phyloP scores from a whole-genome alignment of 140 eudicot species.

The Ambrosia hybrid region DNA sequence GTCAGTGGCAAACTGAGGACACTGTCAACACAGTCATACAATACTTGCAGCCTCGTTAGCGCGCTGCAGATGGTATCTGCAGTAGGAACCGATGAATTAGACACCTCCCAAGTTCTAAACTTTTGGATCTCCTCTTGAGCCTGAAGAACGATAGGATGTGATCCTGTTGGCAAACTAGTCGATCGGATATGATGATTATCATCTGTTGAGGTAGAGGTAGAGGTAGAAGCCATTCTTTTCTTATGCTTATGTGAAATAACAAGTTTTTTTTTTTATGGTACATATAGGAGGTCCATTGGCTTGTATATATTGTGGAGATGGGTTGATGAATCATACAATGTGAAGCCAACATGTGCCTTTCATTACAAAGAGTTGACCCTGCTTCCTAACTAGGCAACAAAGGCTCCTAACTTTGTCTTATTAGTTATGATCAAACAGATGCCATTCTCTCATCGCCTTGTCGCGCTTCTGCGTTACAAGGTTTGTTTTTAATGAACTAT shows the following conservation, averaged over 20 bases:
- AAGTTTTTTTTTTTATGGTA: not conserved
- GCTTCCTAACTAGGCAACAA: conserved; percentile 12
- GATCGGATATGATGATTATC: conserved; percentile 16
- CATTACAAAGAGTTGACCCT: conserved; percentile 12
- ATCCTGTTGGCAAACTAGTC: conserved; percentile 2
- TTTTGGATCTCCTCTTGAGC: not conserved
- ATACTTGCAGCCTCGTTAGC: too few relatives aligned
- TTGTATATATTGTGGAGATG: not conserved
- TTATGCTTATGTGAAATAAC: not conserved
- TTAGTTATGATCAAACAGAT: conserved; percentile 4
- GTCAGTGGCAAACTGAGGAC: too few relatives aligned
- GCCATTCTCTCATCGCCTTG: not conserved
- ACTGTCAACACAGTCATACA: too few relatives aligned
- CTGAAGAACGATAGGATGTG: conserved; percentile 12
- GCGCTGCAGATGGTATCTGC: too few relatives aligned
- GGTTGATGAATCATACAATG: not conserved
- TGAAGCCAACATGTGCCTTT: conserved; percentile 1
- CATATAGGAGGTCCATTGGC: not conserved
- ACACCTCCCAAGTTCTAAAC: too few relatives aligned
- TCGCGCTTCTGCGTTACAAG: conserved; percentile 1
- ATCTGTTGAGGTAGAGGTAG: not conserved
- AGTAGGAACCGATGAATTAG: too few relatives aligned
- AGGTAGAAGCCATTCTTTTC: not conserved
- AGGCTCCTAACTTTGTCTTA: conserved; percentile 11
- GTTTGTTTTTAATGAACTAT: conserved; percentile 2